Evolutionary conservation across 78 protist genomes (phyloP), one percentile per base, ranked within the genome.

Genomic region (Dictyostelium intermedium): DNA sequence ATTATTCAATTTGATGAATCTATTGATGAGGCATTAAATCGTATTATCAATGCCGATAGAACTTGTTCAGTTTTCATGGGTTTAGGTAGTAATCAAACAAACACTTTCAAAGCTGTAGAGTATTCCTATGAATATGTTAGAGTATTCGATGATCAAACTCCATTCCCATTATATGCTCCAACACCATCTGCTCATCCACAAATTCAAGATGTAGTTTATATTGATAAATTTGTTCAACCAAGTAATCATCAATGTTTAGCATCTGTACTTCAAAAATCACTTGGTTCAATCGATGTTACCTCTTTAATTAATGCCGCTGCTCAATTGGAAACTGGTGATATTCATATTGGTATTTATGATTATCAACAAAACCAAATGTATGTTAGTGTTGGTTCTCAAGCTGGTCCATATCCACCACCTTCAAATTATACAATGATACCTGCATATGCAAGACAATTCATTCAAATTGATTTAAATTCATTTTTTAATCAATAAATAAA

Each of bases 21-120:
- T 8, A 35, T 89, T 30, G 87, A 91, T 39, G 97, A 92, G 8
- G 96, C 97, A 6, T 32, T 89, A 18, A 92, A 76, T 84, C 93
- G 95, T 73, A 82, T 96, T 25, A 27, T 27, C 72, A 96, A 93
- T 66, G 82, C 63, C 8, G 32, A 37, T 1, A 81, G 97, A 35
- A 96, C 97, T 16, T 96, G 97, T 43, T 83, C 96, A 47, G 50
- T 96, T 61, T 77, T 66, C 80, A 50, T 96, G 2, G 97, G 97
- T 60, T 60, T 96, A 8, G 97, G 97, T 82, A 53, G 84, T 13
- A 56, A 83, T 45, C n/a, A 69, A 32, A 82, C 84, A 16, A 87
- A 96, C 32, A 83, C 94, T 60, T 96, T 96, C 74, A 85, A 92
- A 34, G 96, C 92, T 0, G 84, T 92, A 27, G 96, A 93, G 43